Conservation (phyloP, 208 protist genomes). For the Trypanosoma cruzi region DNA sequence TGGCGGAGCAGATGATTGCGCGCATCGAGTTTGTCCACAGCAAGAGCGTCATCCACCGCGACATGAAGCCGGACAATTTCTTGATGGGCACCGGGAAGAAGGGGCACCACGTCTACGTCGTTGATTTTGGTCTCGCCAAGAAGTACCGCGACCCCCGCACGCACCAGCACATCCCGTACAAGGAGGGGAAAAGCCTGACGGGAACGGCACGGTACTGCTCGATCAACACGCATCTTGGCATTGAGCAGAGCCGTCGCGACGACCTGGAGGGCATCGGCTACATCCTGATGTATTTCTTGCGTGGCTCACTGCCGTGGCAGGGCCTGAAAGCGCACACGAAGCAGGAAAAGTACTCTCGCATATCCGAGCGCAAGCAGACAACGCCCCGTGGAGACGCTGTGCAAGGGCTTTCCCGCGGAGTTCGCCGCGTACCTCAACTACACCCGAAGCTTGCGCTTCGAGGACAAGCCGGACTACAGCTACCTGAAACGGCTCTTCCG, state of each 20-base stretch:
- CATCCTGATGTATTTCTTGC: constrained; percentile 99
- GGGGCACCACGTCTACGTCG: constrained; percentile 95
- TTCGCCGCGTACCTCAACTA: constrained; percentile 99
- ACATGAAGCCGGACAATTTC: constrained; percentile 97
- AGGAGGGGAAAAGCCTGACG: constrained; percentile 99
- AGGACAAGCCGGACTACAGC: constrained; percentile 99
- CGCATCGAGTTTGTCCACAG: constrained; percentile 94
- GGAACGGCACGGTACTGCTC: constrained; percentile 99
- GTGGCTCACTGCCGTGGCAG: constrained; percentile 99
- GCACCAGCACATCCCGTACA: constrained; percentile 99
- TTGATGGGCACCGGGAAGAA: constrained; percentile 92
- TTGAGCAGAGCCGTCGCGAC: constrained; percentile 96
- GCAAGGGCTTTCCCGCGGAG: constrained; percentile 93
- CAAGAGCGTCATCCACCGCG: constrained; percentile 93
- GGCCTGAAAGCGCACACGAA: constrained; percentile 96
- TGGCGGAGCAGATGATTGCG: constrained; percentile 92
- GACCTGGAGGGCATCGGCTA: constrained; percentile 99
- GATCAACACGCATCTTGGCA: constrained; percentile 99
- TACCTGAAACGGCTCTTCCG: constrained; percentile 98
- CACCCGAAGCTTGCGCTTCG: constrained; percentile 96
- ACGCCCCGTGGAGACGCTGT: constrained; percentile 97
- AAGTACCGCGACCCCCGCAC: constrained; percentile 98
- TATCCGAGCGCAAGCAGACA: constrained; percentile 97
- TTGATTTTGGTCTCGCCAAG: constrained; percentile 99
- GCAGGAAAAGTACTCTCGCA: constrained; percentile 99